phyloP scores from a whole-genome alignment of 2,329 filamentous ascomycete species.

The Hawksworthiomyces lignivorus region DNA sequence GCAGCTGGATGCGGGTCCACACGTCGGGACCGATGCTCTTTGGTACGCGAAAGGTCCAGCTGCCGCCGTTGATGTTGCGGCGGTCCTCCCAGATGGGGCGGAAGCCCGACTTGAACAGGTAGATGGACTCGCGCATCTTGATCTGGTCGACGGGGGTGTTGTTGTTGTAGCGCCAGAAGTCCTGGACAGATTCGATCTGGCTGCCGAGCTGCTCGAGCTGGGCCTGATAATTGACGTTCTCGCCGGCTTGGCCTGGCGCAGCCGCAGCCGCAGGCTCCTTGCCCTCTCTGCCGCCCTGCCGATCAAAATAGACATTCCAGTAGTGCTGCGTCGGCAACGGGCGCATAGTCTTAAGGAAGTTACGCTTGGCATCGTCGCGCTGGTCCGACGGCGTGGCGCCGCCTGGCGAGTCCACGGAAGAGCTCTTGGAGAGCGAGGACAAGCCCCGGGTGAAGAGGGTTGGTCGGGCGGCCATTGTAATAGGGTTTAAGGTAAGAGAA shows the following conservation, averaged over 20 bases:
- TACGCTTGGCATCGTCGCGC: slow-evolving; percentile 74
- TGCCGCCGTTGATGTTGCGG: slow-evolving; percentile 76
- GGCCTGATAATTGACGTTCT: slow-evolving; percentile 33
- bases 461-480: slow-evolving; percentile 46
- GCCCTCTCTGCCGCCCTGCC: slow-evolving; percentile 20
- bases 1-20: slow-evolving; percentile 73
- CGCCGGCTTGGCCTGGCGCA: no score
- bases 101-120: slow-evolving; percentile 73
- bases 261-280: not conserved
- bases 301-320: slow-evolving; percentile 65
- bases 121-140: slow-evolving; percentile 69
- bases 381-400: slow-evolving; percentile 65
- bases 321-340: slow-evolving; percentile 72
- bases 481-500: no score
- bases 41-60: slow-evolving; percentile 86
- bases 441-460: slow-evolving; percentile 56
- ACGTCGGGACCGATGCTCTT: slow-evolving; percentile 66
- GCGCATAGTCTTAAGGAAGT: slow-evolving; percentile 68
- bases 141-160: slow-evolving; percentile 71
- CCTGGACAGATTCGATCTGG: slow-evolving; percentile 72
- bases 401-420: slow-evolving; percentile 43
- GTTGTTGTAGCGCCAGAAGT: slow-evolving; percentile 78
- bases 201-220: slow-evolving; percentile 55
- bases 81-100: slow-evolving; percentile 77
- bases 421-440: slow-evolving; percentile 51